Evolutionary conservation across 192 early-diverging fungal genomes (phyloP), one percentile per base, ranked within the genome.

Genomic region (Ambispora gerdemannii): DNA sequence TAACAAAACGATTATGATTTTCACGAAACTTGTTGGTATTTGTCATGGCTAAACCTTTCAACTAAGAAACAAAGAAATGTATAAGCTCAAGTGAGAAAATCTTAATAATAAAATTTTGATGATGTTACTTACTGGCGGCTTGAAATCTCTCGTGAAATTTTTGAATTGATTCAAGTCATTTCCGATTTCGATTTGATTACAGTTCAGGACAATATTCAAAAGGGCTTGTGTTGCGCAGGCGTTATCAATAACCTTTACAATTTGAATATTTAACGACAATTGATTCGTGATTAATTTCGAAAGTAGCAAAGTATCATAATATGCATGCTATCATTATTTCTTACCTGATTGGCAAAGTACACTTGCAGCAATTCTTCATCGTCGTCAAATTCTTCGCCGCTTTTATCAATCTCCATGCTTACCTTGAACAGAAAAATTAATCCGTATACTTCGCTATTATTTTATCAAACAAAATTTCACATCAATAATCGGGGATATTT

Each of bases 181-280:
- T 35, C 87, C 86, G 33, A 90, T 75, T 49, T 89, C 84, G 25
- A 90, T 34, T 28, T 68, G 34, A 13, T 61, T 50, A 67, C 78
- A 78, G 68, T 90, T 89, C 19, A 90, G 71, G 51, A 90, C 67
- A 13, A 90, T 76, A 8, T 81, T 83, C 24, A 90, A 72, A 61
- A 90, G 80, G 17, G 88, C 89, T 72, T 89, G 88, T 8, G 87
- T 88, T 8, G 89, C 86, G 68, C 89, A 90, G 3, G 88, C 89
- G 68, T 89, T 86, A 32, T 86, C 75, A 51, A 88, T 80, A 1
- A 90, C 75, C 76, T 89, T 22, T 76, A 49, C 31, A 62, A 53
- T 34, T 43, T 10, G 15, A 15, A 60, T 74, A 13, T 67, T 69
- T 43, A 67, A 50, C 24, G 13, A 49, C 28, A 32, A 64, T 63